phyloP scores from a whole-genome alignment of 1,284 basidiomycete genomes.

The Ganoderma sinense region DNA sequence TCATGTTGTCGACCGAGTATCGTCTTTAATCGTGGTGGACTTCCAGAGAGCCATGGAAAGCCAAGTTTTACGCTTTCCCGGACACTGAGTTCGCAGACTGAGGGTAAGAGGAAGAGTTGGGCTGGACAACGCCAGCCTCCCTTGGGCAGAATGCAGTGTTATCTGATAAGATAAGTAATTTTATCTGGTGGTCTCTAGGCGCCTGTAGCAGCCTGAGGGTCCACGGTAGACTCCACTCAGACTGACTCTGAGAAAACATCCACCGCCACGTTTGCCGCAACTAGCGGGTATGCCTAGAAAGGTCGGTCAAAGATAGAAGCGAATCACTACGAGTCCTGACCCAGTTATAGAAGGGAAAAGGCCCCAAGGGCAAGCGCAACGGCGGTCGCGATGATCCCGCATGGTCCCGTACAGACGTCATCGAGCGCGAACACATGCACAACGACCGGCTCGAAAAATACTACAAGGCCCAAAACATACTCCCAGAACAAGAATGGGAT shows the following conservation, averaged over 20 bases:
- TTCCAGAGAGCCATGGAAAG: neutral
- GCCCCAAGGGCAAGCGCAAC: constrained; percentile 20
- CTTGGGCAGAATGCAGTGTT: neutral
- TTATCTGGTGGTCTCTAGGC: too few species aligned
- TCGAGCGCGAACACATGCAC: constrained; percentile 68
- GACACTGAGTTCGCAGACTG: neutral
- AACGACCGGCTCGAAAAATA: constrained; percentile 81
- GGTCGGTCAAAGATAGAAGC: neutral
- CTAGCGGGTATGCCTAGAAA: constrained; percentile 20
- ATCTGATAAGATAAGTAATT: constrained; percentile 6
- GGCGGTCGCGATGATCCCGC: constrained; percentile 25
- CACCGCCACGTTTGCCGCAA: neutral
- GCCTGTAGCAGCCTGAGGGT: too few species aligned
- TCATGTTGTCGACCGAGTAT: neutral
- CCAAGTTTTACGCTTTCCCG: neutral
- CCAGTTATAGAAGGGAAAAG: constrained; percentile 25
- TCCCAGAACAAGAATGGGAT: constrained; percentile 83
- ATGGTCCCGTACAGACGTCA: constrained; percentile 39
- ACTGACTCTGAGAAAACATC: neutral
- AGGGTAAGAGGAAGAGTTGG: neutral
- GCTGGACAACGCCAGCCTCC: neutral
- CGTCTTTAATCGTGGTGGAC: neutral
- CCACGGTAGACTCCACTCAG: neutral
- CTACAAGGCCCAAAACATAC: constrained; percentile 79
- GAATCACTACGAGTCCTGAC: neutral